phyloP scores from a whole-genome alignment of 768 basidiomycete species.

The Nevesoporus exiguus region DNA sequence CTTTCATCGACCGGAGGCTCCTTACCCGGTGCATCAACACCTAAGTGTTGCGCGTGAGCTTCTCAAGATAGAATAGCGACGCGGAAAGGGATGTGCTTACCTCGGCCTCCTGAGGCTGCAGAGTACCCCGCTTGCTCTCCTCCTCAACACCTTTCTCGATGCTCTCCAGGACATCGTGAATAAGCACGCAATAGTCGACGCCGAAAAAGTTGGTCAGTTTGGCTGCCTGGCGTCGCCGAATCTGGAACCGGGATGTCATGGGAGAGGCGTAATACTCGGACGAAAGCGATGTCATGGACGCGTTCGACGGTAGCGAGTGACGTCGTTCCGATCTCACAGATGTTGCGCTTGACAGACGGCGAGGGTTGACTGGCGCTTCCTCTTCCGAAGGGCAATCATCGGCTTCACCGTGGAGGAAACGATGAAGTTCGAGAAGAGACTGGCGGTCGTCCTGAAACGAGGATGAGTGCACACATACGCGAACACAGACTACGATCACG shows the following conservation, averaged over 20 bases:
- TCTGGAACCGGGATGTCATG: slow-evolving; percentile 52
- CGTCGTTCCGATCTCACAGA: slow-evolving; percentile 60
- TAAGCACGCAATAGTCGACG: slow-evolving; percentile 76
- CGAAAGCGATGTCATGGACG: slow-evolving; percentile 57
- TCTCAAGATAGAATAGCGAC: background rate
- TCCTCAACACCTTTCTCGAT: slow-evolving; percentile 74
- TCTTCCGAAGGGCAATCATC: slow-evolving; percentile 23
- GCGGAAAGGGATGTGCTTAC: slow-evolving; percentile 38
- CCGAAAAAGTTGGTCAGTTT: slow-evolving; percentile 88
- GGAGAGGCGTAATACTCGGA: slow-evolving; percentile 46
- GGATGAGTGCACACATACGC: slow-evolving; percentile 3
- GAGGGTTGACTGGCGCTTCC: slow-evolving; percentile 16
- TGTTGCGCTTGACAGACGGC: slow-evolving; percentile 32
- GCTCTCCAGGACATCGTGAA: slow-evolving; percentile 74
- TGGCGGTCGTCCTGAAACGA: slow-evolving; percentile 63
- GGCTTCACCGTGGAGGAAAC: slow-evolving; percentile 48
- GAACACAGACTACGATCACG: slow-evolving; percentile 24
- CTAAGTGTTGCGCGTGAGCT: slow-evolving; percentile 31
- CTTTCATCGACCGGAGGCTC: slow-evolving; percentile 26
- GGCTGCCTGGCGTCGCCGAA: slow-evolving; percentile 69
- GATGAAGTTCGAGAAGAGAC: slow-evolving; percentile 72
- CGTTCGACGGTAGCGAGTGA: slow-evolving; percentile 62
- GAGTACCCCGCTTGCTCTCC: slow-evolving; percentile 59
- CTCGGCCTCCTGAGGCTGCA: slow-evolving; percentile 68
- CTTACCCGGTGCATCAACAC: slow-evolving; percentile 42